phyloP scores from a whole-genome alignment of 352 stramenopile species.

The Globisporangium uncinulatum region DNA sequence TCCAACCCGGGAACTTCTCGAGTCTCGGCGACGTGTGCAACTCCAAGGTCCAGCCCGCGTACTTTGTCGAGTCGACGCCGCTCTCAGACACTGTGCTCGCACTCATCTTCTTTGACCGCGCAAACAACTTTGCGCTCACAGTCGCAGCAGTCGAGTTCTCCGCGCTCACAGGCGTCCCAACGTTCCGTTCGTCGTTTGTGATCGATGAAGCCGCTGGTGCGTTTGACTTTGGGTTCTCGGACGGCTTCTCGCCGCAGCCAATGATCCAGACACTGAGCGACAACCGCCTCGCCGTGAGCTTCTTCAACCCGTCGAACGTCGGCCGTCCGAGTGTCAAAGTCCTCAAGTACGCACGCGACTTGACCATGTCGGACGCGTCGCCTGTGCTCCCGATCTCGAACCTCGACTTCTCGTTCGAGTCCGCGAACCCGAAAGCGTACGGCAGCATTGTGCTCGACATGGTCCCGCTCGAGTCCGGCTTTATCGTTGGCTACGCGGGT shows the following conservation, averaged over 20 bases:
- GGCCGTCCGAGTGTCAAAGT: conserved; percentile 75
- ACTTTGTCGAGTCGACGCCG: conserved; percentile 67
- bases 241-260: conserved; percentile 66
- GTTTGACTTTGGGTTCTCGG: conserved; percentile 64
- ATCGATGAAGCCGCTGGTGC: conserved; percentile 45
- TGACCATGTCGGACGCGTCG: conserved; percentile 44
- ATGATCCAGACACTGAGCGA: conserved; percentile 43
- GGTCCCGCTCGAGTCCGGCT: conserved; percentile 43
- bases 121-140: conserved; percentile 75
- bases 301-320: conserved; percentile 70
- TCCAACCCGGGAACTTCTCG: conserved; percentile 20
- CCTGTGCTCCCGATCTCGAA: conserved; percentile 65
- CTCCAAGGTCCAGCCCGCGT: conserved; percentile 46
- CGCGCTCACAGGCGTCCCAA: conserved; percentile 35
- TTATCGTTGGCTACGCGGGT: conserved; percentile 53
- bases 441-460: conserved; percentile 54
- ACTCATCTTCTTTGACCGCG: conserved; percentile 62
- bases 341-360: conserved; percentile 53
- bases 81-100: conserved; percentile 55
- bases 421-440: conserved; percentile 42
- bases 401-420: conserved; percentile 57
- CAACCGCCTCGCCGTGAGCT: conserved; percentile 54
- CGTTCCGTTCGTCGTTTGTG: conserved; percentile 71
- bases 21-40: conserved; percentile 39
- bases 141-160: conserved; percentile 67